Conservation (phyloP, 139 green algal genomes). For the Pycnococcus provasolii region DNA sequence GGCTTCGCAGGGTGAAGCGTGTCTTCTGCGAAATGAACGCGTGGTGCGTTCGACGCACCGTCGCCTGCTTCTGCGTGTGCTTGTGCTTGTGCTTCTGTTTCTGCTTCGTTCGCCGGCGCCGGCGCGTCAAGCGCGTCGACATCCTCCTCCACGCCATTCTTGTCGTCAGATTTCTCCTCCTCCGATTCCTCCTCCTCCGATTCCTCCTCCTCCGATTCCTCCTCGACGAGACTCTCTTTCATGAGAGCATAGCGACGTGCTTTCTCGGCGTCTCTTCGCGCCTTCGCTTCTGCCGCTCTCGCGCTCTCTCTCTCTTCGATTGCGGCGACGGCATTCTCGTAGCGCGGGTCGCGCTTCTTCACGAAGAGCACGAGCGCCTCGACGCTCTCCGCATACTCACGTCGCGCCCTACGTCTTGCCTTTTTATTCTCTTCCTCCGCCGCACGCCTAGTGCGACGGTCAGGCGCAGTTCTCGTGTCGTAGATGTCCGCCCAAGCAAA, state of each 20-base stretch:
- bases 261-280: not conserved
- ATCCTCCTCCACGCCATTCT: not conserved
- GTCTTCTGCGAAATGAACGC: no score
- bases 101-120: not conserved
- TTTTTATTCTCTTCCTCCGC: conserved; percentile 8
- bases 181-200: not conserved
- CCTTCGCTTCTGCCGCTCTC: not conserved
- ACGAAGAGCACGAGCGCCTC: not conserved
- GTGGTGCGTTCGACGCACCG: no score
- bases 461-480: not conserved
- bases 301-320: not conserved
- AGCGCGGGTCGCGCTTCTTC: not conserved
- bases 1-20: no score
- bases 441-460: not conserved
- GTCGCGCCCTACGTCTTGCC: not conserved
- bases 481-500: conserved; percentile 6
- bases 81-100: not conserved
- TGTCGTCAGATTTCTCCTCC: not conserved
- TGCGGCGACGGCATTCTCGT: not conserved
- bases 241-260: not conserved
- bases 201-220: not conserved
- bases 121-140: not conserved
- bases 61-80: no score
- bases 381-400: not conserved
- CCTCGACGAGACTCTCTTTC: no score